Conservation (phyloP, 1,284 basidiomycete species). For the Pseudomicrostroma phylloplanum region DNA sequence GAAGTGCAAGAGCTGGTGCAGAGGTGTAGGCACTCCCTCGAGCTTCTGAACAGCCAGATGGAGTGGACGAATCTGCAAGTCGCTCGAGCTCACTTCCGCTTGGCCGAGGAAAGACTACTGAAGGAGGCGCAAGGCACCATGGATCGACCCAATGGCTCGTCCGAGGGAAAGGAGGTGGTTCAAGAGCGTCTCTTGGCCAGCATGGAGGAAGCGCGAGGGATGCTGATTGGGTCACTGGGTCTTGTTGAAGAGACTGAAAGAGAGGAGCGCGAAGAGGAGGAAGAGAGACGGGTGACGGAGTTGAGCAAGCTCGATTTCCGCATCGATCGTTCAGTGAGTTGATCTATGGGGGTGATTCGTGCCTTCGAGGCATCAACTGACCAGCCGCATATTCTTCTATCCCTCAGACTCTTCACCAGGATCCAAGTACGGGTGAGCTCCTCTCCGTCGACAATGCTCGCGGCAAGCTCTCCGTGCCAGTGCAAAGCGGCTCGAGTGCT, state of each 20-base stretch:
- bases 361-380: no score
- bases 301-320: slow-evolving; percentile 27
- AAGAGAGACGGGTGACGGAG: slow-evolving; percentile 27
- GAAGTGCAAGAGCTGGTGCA: slow-evolving; percentile 19
- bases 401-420: slow-evolving; percentile 16
- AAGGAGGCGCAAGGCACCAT: no score
- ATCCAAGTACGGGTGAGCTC: slow-evolving; percentile 20
- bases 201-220: slow-evolving; percentile 30
- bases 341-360: neutral
- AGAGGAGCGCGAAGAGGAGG: slow-evolving; percentile 25
- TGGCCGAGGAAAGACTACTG: no score
- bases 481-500: neutral
- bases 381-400: no score
- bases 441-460: slow-evolving; percentile 17
- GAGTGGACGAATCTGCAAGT: slow-evolving; percentile 35
- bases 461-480: slow-evolving; percentile 5
- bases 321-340: slow-evolving; percentile 19
- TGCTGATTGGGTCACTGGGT: slow-evolving; percentile 18
- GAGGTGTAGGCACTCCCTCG: slow-evolving; percentile 25
- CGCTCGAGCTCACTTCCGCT: slow-evolving; percentile 14
- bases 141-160: neutral
- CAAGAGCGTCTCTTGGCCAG: slow-evolving; percentile 34
- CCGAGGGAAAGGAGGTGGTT: slow-evolving; percentile 17
- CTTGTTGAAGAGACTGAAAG: slow-evolving; percentile 26
- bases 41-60: slow-evolving; percentile 29